phyloP scores from a whole-genome alignment of 2,329 filamentous ascomycete genomes.

The Stagonosporopsis vannaccii region DNA sequence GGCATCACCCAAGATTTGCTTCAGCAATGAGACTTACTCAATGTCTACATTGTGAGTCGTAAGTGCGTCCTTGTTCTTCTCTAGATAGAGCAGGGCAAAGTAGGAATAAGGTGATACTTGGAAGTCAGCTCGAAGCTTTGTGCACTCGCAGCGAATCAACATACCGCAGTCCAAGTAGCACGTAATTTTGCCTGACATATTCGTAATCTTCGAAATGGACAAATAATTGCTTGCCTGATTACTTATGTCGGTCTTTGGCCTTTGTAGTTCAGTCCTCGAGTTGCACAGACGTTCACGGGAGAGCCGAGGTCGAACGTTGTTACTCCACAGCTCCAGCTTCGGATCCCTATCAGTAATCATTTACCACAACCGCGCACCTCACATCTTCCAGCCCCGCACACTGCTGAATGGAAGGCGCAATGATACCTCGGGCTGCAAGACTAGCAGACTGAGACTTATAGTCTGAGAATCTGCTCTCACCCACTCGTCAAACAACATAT shows the following conservation, averaged over 20 bases:
- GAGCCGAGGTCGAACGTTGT: slow-evolving; percentile 13
- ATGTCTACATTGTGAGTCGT: slow-evolving; percentile 67
- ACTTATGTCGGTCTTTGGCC: not conserved
- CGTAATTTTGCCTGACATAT: slow-evolving; percentile 69
- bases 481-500: not conserved
- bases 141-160: slow-evolving; percentile 18
- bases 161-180: slow-evolving; percentile 72
- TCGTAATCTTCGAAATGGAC: not conserved
- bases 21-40: slow-evolving; percentile 63
- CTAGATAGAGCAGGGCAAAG: slow-evolving; percentile 64
- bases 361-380: not conserved
- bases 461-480: not conserved
- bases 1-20: not conserved
- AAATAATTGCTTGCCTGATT: not conserved
- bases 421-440: not conserved
- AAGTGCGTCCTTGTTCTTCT: slow-evolving; percentile 63
- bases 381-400: not conserved
- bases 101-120: slow-evolving; percentile 69
- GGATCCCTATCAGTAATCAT: slow-evolving; percentile 22
- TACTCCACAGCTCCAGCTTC: not conserved
- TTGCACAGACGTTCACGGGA: not conserved
- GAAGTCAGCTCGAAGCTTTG: slow-evolving; percentile 16
- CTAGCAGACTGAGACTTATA: not conserved
- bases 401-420: not conserved
- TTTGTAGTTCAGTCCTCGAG: not conserved